Evolutionary conservation across 2,329 filamentous ascomycete genomes (phyloP).

Genomic region (Didymellaceae sp.): DNA sequence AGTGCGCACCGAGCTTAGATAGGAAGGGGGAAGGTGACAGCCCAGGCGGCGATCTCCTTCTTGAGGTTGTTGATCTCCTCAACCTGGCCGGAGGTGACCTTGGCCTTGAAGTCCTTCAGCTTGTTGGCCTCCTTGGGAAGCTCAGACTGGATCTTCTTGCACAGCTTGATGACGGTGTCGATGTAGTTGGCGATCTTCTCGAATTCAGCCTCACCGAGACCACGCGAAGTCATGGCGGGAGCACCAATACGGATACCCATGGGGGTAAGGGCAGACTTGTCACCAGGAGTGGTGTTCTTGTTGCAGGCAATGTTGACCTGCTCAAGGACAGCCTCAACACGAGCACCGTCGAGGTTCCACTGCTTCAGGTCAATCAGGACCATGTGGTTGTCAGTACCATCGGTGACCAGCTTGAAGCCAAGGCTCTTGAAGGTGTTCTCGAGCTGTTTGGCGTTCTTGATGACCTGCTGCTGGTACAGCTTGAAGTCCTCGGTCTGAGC

Average conservation of each 20-base stretch:
- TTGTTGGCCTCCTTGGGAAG: slow-evolving; percentile 98
- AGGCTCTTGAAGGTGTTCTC: slow-evolving; percentile 70
- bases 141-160: slow-evolving; percentile 81
- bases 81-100: slow-evolving; percentile 79
- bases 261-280: slow-evolving; percentile 90
- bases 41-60: slow-evolving; percentile 90
- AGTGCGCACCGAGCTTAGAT: slow-evolving; percentile 55
- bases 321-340: slow-evolving; percentile 88
- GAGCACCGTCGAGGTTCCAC: slow-evolving; percentile 83
- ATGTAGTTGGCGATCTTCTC: slow-evolving; percentile 82
- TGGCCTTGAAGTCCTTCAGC: slow-evolving; percentile 99
- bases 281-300: slow-evolving; percentile 98
- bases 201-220: slow-evolving; percentile 90
- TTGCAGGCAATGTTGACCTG: slow-evolving; percentile 96
- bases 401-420: slow-evolving; percentile 88
- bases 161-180: slow-evolving; percentile 84
- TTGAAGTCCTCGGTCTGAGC: slow-evolving; percentile 88
- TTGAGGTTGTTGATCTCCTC: slow-evolving; percentile 82
- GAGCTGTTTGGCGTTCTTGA: slow-evolving; percentile 89
- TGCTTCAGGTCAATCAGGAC: slow-evolving; percentile 91
- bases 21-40: slow-evolving; percentile 88
- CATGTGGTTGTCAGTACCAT: slow-evolving; percentile 97
- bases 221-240: slow-evolving; percentile 95
- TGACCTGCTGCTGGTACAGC: slow-evolving; percentile 87
- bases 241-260: slow-evolving; percentile 94